These are phyloP conservation scores for Cutaneotrichosporon daszewskae DNA, from an alignment of 1,284 basidiomycete species.

Conservation along the genomic window DNA sequence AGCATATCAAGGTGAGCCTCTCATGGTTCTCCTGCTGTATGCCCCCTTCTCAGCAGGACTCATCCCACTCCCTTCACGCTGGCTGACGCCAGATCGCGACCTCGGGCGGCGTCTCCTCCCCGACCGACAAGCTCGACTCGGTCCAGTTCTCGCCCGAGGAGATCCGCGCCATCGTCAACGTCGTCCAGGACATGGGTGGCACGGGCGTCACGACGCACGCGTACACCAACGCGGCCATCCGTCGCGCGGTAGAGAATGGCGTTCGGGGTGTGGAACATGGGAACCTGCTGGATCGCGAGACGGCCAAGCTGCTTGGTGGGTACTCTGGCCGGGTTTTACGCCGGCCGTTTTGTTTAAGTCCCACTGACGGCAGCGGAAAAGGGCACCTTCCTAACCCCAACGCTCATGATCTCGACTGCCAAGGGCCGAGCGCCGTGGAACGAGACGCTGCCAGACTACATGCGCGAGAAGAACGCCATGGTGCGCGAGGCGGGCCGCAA, in stretches of 20 bases:
- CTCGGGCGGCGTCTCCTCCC: conserved; percentile 11
- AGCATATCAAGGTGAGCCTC: conserved; percentile 15
- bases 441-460: conserved; percentile 11
- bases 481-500: conserved; percentile 15
- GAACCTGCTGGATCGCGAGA: conserved; percentile 37
- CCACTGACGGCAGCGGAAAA: conserved; percentile 45
- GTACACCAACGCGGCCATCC: conserved; percentile 31
- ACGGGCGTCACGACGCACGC: conserved; percentile 33
- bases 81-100: conserved; percentile 8
- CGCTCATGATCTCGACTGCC: conserved; percentile 31
- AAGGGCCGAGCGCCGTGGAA: conserved; percentile 21
- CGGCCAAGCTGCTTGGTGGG: conserved; percentile 8
- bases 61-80: not conserved
- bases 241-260: conserved; percentile 33
- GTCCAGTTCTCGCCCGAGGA: conserved; percentile 53
- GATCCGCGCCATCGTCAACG: conserved; percentile 50
- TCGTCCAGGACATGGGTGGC: conserved; percentile 49
- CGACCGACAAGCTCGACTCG: conserved; percentile 50
- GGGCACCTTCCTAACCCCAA: conserved; percentile 51
- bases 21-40: no score
- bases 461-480: conserved; percentile 19
- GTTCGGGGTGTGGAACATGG: conserved; percentile 53
- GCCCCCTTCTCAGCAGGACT: no score
- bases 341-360: not conserved
- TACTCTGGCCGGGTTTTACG: no score